Base-by-base conservation (phyloP, 495 filamentous ascomycete genomes). In the Annulohypoxylon maeteangense region DNA sequence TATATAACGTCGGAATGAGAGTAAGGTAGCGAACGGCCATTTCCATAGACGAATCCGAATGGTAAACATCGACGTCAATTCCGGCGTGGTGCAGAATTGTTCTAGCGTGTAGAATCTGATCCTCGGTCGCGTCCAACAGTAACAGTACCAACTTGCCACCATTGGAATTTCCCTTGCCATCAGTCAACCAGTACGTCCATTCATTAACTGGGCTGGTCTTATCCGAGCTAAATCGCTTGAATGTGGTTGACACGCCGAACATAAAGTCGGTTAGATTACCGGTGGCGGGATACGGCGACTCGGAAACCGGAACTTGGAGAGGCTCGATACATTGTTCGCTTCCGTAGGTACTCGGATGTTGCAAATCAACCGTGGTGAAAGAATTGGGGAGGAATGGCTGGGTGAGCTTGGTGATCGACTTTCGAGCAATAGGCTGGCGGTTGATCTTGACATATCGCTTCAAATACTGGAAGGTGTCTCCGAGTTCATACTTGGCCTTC, bases 31-130 rank as follows among this genome's bases (percentile, higher is more conserved):
- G 81, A 51, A 83, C 81, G 22, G 91, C 87, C 78, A 92, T 85
- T 63, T 87, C 86, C 74, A 90, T 87, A 2, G 62, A 80, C 81
- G 89, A 74, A 81, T 87, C 76, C 77, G 87, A 77, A 79, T 88
- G 79, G 87, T 76, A 84, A 29, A 93, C 83, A 53, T 87, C 90
- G 53, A 89, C 80, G 58, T 92, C 85, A 65, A 93, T 85, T 62
- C 87, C 88, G 14, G 87, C 82, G 51, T 82, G 80, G 12, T 71
- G 74, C 8, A 84, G 72, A 22, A 79, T 72, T 36, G 76, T 74
- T 55, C 75, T 70, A 3, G 80, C 81, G n/a, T 82, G 74, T 7
- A 75, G 68, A 14, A 87, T 77, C 58, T 86, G 77, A 7, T 76
- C 77, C 25, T 81, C 77, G 1, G 78, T 78, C 7, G 82, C 82